Conservation (phyloP, 2,329 filamentous ascomycete genomes). For the Stachybotrys chlorohalonatus region DNA sequence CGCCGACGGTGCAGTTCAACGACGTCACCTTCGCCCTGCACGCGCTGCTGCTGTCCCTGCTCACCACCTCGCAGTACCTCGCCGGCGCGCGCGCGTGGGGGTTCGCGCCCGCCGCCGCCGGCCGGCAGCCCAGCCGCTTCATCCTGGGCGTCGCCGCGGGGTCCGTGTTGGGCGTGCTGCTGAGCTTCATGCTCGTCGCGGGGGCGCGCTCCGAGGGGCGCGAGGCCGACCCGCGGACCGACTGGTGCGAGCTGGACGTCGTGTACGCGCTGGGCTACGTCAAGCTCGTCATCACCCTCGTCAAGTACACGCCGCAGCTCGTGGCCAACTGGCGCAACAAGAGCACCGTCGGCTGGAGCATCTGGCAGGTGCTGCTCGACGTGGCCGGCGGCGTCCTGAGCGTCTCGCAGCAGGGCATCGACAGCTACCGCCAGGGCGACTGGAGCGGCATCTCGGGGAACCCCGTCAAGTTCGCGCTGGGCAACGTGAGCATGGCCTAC, state of each 20-base stretch:
- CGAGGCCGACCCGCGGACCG: constrained; percentile 25
- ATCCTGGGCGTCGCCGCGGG: constrained; percentile 64
- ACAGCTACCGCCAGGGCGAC: constrained; percentile 74
- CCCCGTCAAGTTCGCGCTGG: constrained; percentile 79
- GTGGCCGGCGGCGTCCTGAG: constrained; percentile 74
- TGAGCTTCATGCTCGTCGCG: constrained; percentile 38
- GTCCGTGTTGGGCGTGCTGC: constrained; percentile 50
- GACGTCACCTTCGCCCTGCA: constrained; percentile 84
- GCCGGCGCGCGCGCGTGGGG: constrained; percentile 63
- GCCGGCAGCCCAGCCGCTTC: constrained; percentile 46
- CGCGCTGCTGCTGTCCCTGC: constrained; percentile 60
- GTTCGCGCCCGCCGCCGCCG: constrained; percentile 50
- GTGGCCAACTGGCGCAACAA: constrained; percentile 74
- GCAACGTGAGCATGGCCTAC: constrained; percentile 79
- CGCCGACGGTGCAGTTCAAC: constrained; percentile 81
- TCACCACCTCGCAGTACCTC: constrained; percentile 74
- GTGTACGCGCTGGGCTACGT: constrained; percentile 71
- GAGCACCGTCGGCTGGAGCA: constrained; percentile 84
- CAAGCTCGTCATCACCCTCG: constrained; percentile 77
- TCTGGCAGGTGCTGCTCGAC: constrained; percentile 75
- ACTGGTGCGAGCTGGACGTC: constrained; percentile 56
- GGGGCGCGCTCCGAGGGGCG: constrained; percentile 15
- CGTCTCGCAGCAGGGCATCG: constrained; percentile 71
- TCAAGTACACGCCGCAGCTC: constrained; percentile 90
- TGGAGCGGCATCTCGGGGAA: constrained; percentile 91